These are phyloP conservation scores for Neonectria magnoliae DNA, from an alignment of 2,329 filamentous ascomycete species.

Conservation along the genomic window DNA sequence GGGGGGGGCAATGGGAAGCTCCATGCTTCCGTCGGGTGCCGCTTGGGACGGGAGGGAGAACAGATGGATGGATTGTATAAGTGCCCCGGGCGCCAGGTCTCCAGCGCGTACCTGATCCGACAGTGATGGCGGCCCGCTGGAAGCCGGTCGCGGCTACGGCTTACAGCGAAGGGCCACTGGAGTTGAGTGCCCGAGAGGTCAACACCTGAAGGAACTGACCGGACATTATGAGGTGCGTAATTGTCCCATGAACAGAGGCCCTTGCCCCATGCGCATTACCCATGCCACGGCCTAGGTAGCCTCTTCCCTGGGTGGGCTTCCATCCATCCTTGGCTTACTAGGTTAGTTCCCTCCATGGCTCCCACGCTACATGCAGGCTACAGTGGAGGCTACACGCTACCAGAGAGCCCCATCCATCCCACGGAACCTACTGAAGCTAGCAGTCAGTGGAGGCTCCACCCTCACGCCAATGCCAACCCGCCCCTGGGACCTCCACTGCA, in stretches of 20 bases:
- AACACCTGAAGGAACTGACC: too few relatives aligned
- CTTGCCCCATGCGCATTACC: constrained; percentile 2
- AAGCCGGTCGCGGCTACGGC: constrained; percentile 19
- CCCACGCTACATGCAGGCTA: neutral
- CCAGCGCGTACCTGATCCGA: neutral
- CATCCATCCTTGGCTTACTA: too few relatives aligned
- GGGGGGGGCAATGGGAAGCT: too few relatives aligned
- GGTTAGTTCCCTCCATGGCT: too few relatives aligned
- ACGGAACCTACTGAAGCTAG: neutral
- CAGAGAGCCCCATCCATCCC: neutral
- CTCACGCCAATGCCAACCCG: constrained; percentile 33
- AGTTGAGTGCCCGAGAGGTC: too few relatives aligned
- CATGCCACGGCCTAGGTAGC: neutral
- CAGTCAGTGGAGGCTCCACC: constrained; percentile 21
- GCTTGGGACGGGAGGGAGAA: neutral
- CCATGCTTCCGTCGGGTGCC: neutral
- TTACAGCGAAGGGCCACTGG: neutral
- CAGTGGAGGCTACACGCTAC: too few relatives aligned
- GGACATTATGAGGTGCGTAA: neutral
- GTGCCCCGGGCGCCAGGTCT: neutral
- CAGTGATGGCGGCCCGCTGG: neutral
- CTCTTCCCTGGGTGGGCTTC: neutral
- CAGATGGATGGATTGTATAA: neutral
- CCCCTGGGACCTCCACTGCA: constrained; percentile 29
- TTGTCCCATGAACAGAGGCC: neutral